Conservation (phyloP, 768 basidiomycete genomes). For the Hericium coralloides region DNA sequence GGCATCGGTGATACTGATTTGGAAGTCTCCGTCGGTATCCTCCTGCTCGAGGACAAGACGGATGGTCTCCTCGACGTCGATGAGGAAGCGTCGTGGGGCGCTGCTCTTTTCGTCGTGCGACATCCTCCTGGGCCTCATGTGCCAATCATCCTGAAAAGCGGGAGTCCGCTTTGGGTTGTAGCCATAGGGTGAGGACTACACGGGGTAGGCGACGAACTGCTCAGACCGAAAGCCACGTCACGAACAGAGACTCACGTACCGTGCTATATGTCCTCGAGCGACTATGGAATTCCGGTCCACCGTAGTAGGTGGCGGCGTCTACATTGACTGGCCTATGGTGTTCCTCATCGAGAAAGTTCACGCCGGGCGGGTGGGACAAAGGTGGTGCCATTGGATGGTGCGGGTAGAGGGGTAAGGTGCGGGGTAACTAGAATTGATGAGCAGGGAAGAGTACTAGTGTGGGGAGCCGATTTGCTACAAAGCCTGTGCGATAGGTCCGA, state of each 20-base stretch:
- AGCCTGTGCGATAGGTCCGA: background rate
- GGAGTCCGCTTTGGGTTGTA: conserved; percentile 51
- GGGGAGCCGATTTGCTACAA: background rate
- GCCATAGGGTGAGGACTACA: conserved; percentile 11
- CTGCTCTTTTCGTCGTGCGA: conserved; percentile 90
- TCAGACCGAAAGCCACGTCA: background rate
- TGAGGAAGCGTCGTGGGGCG: conserved; percentile 82
- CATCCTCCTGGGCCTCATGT: conserved; percentile 66
- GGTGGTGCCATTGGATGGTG: conserved; percentile 48
- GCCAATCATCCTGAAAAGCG: conserved; percentile 70
- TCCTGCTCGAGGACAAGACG: conserved; percentile 95
- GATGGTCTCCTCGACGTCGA: conserved; percentile 98
- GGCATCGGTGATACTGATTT: conserved; percentile 93
- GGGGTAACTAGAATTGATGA: background rate
- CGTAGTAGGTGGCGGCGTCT: conserved; percentile 80
- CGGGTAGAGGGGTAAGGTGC: background rate
- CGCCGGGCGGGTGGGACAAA: conserved; percentile 52
- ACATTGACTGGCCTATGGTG: conserved; percentile 37
- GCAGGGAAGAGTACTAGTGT: background rate
- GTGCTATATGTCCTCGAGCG: conserved; percentile 85
- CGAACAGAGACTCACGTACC: conserved; percentile 34
- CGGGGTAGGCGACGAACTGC: background rate
- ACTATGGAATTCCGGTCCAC: conserved; percentile 66
- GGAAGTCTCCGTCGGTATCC: conserved; percentile 94
- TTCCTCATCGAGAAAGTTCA: conserved; percentile 59